Percentiles rank a stretch among this genome's conserved stretches.
phyloP scores from a whole-genome alignment of 768 basidiomycete species.

The Pholiota conissans region DNA sequence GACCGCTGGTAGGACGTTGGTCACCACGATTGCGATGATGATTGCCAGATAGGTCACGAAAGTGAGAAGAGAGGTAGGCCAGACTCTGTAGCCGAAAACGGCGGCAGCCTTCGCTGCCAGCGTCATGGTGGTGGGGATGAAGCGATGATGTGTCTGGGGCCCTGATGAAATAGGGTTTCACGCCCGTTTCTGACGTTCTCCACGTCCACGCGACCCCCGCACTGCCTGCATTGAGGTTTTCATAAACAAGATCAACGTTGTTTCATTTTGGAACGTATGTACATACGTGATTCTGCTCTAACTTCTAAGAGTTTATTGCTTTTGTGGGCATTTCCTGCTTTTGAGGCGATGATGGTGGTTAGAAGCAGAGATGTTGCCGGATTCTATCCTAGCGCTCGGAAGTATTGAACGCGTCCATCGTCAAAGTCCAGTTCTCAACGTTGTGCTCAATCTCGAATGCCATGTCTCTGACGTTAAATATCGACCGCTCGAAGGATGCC shows the following conservation, averaged over 20 bases:
- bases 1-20: slow-evolving; percentile 46
- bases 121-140: slow-evolving; percentile 4
- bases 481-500: too few species aligned
- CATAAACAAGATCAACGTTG: not conserved
- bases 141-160: not conserved
- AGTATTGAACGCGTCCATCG: too few species aligned
- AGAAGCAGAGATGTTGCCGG: too few species aligned
- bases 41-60: slow-evolving; percentile 47
- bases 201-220: not conserved
- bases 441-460: too few species aligned
- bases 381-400: too few species aligned
- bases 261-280: not conserved
- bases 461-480: too few species aligned
- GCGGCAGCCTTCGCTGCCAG: slow-evolving; percentile 12
- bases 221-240: not conserved
- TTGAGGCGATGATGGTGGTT: too few species aligned
- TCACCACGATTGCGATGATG: slow-evolving; percentile 45
- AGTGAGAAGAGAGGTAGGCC: slow-evolving; percentile 37
- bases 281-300: not conserved
- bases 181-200: not conserved
- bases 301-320: too few species aligned
- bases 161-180: not conserved
- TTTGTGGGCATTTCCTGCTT: too few species aligned
- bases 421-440: too few species aligned
- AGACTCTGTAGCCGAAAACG: slow-evolving; percentile 25